A percentile compares a stretch with the other conserved stretches of the same genome.
Evolutionary conservation across 2,329 filamentous ascomycete species (phyloP).

Genomic region (Aspergillus transmontanensis): DNA sequence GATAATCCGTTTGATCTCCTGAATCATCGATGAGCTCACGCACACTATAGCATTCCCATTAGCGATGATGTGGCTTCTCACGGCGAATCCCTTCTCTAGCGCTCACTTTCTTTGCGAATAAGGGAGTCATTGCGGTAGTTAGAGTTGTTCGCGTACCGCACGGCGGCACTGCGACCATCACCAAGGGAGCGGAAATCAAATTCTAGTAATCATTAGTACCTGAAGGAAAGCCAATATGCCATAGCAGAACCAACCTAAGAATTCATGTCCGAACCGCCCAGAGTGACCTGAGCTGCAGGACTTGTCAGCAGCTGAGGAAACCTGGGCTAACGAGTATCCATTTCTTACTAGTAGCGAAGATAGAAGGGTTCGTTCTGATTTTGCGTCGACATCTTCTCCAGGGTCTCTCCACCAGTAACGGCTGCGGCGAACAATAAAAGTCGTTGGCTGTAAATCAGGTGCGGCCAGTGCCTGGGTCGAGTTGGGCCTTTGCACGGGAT

Average conservation of each 20-base stretch:
- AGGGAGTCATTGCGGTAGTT: conserved; percentile 99
- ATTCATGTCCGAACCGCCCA: conserved; percentile 96
- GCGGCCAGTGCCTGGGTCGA: not conserved
- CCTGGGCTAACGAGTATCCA: conserved; percentile 31
- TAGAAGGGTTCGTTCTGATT: conserved; percentile 85
- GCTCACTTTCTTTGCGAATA: conserved; percentile 97
- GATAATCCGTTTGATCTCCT: conserved; percentile 96
- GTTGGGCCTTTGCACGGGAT: conserved; percentile 18
- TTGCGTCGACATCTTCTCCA: conserved; percentile 61
- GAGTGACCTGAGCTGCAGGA: conserved; percentile 85
- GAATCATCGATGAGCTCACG: conserved; percentile 84
- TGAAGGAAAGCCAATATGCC: conserved; percentile 20
- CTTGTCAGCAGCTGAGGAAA: conserved; percentile 45
- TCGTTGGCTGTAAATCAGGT: conserved; percentile 14
- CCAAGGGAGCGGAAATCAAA: conserved; percentile 94
- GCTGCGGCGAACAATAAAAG: conserved; percentile 7
- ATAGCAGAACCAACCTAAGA: conserved; percentile 69
- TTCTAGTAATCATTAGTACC: conserved; percentile 58
- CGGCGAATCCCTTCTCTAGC: conserved; percentile 9
- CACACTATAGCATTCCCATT: conserved; percentile 68
- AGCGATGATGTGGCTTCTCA: conserved; percentile 15
- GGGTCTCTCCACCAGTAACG: conserved; percentile 11
- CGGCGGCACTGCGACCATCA: conserved; percentile 89
- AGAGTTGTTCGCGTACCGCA: conserved; percentile 98
- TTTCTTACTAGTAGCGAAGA: conserved; percentile 88